Evolutionary conservation across 192 early-diverging fungal genomes (phyloP), one percentile per base, ranked within the genome.

Genomic region (Coemansia asiatica): DNA sequence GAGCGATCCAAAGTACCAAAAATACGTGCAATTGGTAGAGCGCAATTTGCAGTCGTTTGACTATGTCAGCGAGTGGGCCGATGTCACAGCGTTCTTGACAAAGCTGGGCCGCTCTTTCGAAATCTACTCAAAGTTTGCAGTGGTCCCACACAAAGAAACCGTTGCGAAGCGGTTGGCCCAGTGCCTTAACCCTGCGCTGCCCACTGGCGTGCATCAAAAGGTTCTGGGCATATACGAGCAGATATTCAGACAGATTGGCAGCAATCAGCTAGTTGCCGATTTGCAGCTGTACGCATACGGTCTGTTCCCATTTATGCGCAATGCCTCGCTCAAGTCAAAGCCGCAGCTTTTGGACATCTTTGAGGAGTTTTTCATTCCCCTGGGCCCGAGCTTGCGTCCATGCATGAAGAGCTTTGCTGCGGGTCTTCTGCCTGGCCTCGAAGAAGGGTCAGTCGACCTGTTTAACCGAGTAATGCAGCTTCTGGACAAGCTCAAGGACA

Each of bases 171-270:
- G 96, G 23, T 76, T 98, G 22, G 96, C 94, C 5, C 96, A 98
- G 60, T 95, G 92, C 31, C 85, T 98, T 58, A 98, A 96, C 71
- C 96, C 94, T 10, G 95, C 92, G 28, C 72, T 98, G 29, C 96
- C 96, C 0, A 88, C 94, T 23, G 96, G 96, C 18, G 94, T 98
- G 15, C 96, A 98, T 71, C 92, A 95, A 76, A 95, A 95, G 74
- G 90, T 94, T 7, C 64, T 98, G 56, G 90, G 93, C 50, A 89
- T 95, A 3, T 98, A 96, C 71, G 82, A 81, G 16, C 87, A 89
- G 48, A 87, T 98, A 38, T 86, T 94, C 59, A 71, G 83, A 16
- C 88, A 83, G 25, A 91, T 85, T 26, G 70, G 92, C 83, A 63
- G 72, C 8, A 85, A 90, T 36, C 90, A 92, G 81, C 76, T 96